Evolutionary conservation across 177 flowering plant genomes (phyloP).

Genomic region (Vitis hybrid): DNA sequence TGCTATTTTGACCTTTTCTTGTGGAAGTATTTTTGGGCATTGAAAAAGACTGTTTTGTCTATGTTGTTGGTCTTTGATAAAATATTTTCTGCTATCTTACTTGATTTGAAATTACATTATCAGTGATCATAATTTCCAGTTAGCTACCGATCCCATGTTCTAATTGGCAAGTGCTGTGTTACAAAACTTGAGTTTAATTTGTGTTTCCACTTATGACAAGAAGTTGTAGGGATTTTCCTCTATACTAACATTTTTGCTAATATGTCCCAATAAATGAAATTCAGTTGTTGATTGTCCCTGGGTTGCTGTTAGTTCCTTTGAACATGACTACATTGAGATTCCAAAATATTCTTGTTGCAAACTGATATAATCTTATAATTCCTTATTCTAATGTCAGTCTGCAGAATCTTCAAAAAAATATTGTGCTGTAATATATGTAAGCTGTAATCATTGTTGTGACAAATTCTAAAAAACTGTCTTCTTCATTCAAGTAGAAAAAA

Average conservation of each 20-base stretch:
- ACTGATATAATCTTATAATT: no score
- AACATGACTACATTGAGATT: neutral
- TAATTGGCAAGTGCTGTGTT: neutral
- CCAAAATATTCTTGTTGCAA: neutral
- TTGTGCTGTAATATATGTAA: no score
- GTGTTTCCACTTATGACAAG: neutral
- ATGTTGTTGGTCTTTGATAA: no score
- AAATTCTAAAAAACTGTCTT: no score
- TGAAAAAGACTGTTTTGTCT: neutral
- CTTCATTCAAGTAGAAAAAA: no score
- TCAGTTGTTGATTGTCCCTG: neutral
- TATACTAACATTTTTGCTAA: neutral
- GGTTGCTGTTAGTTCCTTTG: neutral
- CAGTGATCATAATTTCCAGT: neutral
- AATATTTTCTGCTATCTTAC: neutral
- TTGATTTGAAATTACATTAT: neutral
- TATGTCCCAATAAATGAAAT: neutral
- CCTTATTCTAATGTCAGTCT: no score
- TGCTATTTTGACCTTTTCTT: neutral
- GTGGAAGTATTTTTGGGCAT: neutral
- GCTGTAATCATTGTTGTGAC: no score
- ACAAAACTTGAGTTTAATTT: neutral
- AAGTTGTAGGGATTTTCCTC: neutral
- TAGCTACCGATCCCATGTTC: neutral
- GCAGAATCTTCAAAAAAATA: no score